Evolutionary conservation across 768 basidiomycete species (phyloP), one percentile per base, ranked within the genome.

Genomic region (Amanita rimosa): DNA sequence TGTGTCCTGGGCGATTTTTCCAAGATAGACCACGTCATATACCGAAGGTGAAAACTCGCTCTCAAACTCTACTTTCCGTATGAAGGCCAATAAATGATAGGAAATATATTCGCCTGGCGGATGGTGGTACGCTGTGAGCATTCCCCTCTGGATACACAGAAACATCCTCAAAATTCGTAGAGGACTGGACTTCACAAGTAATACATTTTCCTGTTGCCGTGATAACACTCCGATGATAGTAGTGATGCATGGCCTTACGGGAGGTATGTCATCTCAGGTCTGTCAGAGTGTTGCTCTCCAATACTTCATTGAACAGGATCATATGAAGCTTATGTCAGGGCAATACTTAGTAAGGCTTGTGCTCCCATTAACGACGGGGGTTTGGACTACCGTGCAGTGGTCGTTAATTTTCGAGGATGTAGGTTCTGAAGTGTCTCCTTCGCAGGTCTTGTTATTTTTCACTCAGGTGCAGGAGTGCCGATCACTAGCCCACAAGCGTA

Each of bases 351-450:
- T 44, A 83, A 79, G 51, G 84, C 83, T 11, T 83, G 83, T 60
- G 71, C 72, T 24, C 74, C 86, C 22, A 73, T 81, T 6, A 73
- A 75, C 36, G 70, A 85, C 56, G 90, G 88, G n/a, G 95, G 94
- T 1, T 68, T 95, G 46, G 92, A 93, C 13, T 95, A 88, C 64
- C 75, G 96, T 50, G 94, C 78, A 4, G 83, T 86, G 10, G 91
- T 97, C 7, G 76, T 94, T 61, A 96, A 95, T 66, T 94, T 86
- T 66, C 78, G 94, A 57, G 93, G 92, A 60, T 95, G 92, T 87
- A 58, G 59, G 84, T 75, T 13, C 33, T 31, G 16, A 39, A 33
- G 9, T 37, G 40, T 19, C 53, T 49, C 33, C 43, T 41, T 52
- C 53, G 52, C 47, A 47, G 22, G 49, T 40, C 35, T 38, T 48